phyloP scores from a whole-genome alignment of 192 early-diverging fungal species.

The Coemansia nantahalensis region DNA sequence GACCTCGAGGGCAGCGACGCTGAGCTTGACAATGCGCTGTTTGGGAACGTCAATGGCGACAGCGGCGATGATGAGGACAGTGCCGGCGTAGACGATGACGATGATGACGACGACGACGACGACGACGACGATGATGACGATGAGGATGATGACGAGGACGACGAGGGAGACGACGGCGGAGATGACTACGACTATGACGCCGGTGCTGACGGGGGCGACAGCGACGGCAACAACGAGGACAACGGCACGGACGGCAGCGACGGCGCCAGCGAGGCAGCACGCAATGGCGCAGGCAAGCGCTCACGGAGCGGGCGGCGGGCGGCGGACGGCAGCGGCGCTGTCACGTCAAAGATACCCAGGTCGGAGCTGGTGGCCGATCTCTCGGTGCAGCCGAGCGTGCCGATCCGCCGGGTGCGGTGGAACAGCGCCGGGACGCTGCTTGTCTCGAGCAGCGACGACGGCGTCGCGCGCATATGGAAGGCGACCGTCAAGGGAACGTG shows the following conservation, averaged over 20 bases:
- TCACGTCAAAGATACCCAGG: conserved; percentile 15
- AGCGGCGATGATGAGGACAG: conserved; percentile 8
- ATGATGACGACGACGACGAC: conserved; percentile 13
- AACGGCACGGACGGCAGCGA: conserved; percentile 5
- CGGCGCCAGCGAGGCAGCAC: neutral
- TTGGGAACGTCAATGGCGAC: neutral
- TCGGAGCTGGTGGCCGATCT: conserved; percentile 44
- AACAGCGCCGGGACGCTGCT: conserved; percentile 50
- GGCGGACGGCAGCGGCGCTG: neutral
- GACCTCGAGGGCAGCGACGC: conserved; percentile 1
- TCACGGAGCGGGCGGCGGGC: neutral
- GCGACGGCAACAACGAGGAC: conserved; percentile 1
- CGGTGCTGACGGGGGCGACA: neutral
- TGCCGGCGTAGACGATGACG: neutral
- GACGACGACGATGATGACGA: conserved; percentile 13
- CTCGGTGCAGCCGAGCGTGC: conserved; percentile 27
- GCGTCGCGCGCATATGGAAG: conserved; percentile 47
- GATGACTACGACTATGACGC: conserved; percentile 10
- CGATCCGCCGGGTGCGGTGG: conserved; percentile 48
- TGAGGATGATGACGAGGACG: conserved; percentile 15
- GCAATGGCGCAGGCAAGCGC: neutral
- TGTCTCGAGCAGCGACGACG: conserved; percentile 48
- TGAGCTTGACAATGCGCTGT: neutral
- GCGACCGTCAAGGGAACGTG: conserved; percentile 44
- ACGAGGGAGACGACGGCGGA: conserved; percentile 6